Conservation (phyloP, 805 yeast genomes). For the Grigorovia jiainica region DNA sequence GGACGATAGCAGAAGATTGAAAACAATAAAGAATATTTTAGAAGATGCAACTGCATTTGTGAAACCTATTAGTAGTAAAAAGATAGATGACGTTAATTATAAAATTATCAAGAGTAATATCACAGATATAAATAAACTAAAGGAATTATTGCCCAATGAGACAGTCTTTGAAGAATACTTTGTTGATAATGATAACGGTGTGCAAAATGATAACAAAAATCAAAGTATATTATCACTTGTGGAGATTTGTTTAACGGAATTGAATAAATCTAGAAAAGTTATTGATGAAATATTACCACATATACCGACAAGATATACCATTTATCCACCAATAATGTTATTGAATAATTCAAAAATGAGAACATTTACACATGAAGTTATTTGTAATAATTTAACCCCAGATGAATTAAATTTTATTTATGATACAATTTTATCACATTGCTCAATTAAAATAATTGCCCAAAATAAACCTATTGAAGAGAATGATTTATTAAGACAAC, state of each 20-base stretch:
- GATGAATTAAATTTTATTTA: conserved; percentile 14
- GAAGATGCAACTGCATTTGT: conserved; percentile 14
- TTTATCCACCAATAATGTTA: conserved; percentile 61
- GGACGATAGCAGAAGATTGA: conserved; percentile 11
- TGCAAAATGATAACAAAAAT: background rate
- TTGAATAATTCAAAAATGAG: conserved; percentile 36
- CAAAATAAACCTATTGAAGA: conserved; percentile 57
- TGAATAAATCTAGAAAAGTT: background rate
- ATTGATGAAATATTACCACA: conserved; percentile 8
- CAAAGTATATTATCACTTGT: background rate
- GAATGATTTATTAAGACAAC: conserved; percentile 51
- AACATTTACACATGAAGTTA: conserved; percentile 34
- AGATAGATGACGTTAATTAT: conserved; percentile 5
- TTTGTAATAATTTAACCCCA: conserved; percentile 20
- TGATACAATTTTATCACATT: conserved; percentile 2
- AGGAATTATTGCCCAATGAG: conserved; percentile 2
- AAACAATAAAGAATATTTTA: conserved; percentile 17
- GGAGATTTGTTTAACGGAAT: background rate
- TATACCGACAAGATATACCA: conserved; percentile 38
- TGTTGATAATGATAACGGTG: conserved; percentile 2
- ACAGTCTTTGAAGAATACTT: conserved; percentile 6
- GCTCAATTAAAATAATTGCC: conserved; percentile 50
- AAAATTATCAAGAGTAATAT: conserved; percentile 19
- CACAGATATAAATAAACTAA: background rate
- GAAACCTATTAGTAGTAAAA: conserved; percentile 14